Evolutionary conservation across 306 rosid genomes (phyloP).

Genomic region (Corylus heterophylla): DNA sequence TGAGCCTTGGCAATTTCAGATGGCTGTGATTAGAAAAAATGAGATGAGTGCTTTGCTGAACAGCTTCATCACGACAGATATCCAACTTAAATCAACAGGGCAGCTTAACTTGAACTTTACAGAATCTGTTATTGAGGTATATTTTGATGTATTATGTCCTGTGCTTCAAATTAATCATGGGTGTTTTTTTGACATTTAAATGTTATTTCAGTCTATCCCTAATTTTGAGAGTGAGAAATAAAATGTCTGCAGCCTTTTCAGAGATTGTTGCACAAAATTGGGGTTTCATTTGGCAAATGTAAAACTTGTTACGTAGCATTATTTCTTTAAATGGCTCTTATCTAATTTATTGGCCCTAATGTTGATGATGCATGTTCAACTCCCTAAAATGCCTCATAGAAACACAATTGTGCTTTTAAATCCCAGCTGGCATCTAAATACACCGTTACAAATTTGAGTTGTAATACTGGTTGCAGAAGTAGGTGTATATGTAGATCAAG

Average conservation of each 20-base stretch:
- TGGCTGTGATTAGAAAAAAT: conserved; percentile 55
- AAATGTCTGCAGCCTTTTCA: too few relatives aligned
- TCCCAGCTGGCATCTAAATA: background rate
- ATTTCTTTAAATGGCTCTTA: background rate
- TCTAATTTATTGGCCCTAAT: background rate
- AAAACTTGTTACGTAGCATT: too few relatives aligned
- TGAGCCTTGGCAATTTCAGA: conserved; percentile 87
- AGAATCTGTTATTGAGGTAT: conserved; percentile 85
- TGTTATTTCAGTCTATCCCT: background rate
- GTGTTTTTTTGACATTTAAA: background rate
- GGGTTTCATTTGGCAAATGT: background rate
- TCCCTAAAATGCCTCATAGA: background rate
- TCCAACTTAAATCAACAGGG: conserved; percentile 55
- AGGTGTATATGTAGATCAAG: background rate
- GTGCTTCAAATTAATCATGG: background rate
- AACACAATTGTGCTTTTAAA: background rate
- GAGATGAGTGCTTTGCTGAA: conserved; percentile 59
- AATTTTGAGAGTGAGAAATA: background rate
- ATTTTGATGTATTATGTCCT: conserved; percentile 10
- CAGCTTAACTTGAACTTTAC: conserved; percentile 80
- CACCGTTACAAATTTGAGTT: background rate
- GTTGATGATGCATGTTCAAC: background rate
- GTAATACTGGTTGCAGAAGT: background rate
- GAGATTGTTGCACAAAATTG: background rate
- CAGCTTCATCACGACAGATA: conserved; percentile 63